Conservation (phyloP, 192 early-diverging fungal species). For the Pilaira anomala region DNA sequence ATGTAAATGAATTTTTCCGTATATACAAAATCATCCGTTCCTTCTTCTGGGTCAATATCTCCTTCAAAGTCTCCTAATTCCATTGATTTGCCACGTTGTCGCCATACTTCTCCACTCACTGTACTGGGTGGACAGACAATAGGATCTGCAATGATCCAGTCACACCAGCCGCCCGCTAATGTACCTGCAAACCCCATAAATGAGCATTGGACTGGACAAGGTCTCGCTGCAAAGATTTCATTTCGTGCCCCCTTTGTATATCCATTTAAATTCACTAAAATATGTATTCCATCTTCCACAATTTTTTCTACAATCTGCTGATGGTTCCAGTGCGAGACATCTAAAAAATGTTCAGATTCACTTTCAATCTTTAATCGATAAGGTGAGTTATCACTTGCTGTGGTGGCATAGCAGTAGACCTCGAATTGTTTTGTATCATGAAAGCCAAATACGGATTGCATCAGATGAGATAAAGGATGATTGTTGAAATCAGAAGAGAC, state of each 20-base stretch:
- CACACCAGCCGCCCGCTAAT: constrained; percentile 81
- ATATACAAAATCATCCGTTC: constrained; percentile 67
- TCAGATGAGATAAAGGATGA: constrained; percentile 89
- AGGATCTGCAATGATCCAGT: constrained; percentile 77
- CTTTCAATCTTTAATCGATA: constrained; percentile 79
- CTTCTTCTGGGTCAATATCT: constrained; percentile 56
- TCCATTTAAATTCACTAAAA: constrained; percentile 91
- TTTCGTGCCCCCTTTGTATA: constrained; percentile 96
- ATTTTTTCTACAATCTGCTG: constrained; percentile 77
- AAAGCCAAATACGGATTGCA: constrained; percentile 94
- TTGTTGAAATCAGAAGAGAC: constrained; percentile 92
- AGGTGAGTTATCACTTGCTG: constrained; percentile 69
- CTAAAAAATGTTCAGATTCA: constrained; percentile 77
- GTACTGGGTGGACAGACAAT: constrained; percentile 70
- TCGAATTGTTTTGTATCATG: constrained; percentile 73
- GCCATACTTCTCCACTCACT: constrained; percentile 58
- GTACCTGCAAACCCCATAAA: constrained; percentile 96
- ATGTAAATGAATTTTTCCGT: constrained; percentile 89
- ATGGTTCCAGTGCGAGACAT: constrained; percentile 69
- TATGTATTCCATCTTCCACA: constrained; percentile 74
- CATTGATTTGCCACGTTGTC: constrained; percentile 23
- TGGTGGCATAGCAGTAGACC: constrained; percentile 83
- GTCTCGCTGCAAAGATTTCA: constrained; percentile 90
- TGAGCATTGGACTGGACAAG: constrained; percentile 82
- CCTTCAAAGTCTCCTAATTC: constrained; percentile 50